Percentiles rank a stretch among this genome's conserved stretches.
phyloP scores from a whole-genome alignment of 805 yeast genomes.

The Wickerhamiella allomyrinae region DNA sequence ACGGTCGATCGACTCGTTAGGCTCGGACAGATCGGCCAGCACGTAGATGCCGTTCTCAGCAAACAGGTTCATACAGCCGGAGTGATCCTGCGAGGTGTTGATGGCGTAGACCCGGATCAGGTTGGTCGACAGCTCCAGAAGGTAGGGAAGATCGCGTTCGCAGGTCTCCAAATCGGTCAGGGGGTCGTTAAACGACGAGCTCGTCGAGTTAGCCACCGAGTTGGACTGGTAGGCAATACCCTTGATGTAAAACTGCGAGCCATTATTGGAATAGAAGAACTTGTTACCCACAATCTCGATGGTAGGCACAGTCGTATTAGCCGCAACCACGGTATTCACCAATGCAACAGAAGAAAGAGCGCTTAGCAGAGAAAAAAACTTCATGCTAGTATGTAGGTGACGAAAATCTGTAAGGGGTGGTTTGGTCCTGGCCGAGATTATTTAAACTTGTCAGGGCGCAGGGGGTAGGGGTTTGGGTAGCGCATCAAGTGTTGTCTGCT shows the following conservation, averaged over 20 bases:
- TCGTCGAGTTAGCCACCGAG: slow-evolving; percentile 28
- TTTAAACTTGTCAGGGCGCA: background rate
- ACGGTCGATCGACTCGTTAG: slow-evolving; percentile 63
- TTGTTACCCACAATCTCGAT: slow-evolving; percentile 58
- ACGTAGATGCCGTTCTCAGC: slow-evolving; percentile 84
- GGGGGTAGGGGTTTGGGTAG: background rate
- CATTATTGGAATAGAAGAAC: slow-evolving; percentile 58
- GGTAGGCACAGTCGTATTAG: slow-evolving; percentile 29
- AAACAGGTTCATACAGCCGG: slow-evolving; percentile 58
- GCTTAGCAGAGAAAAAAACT: slow-evolving; percentile 15
- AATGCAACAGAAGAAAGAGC: slow-evolving; percentile 12
- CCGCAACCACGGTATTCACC: slow-evolving; percentile 10
- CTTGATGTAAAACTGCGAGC: slow-evolving; percentile 71
- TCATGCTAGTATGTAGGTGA: slow-evolving; percentile 16
- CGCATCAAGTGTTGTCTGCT: background rate
- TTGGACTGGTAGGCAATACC: slow-evolving; percentile 83
- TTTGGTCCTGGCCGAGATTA: background rate
- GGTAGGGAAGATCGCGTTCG: slow-evolving; percentile 69
- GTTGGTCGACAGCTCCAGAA: slow-evolving; percentile 54
- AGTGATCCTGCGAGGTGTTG: slow-evolving; percentile 58
- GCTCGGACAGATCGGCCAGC: slow-evolving; percentile 80
- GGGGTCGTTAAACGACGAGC: slow-evolving; percentile 46
- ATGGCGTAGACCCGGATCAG: slow-evolving; percentile 77
- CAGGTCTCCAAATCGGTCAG: slow-evolving; percentile 58
- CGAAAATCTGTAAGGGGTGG: background rate